These are phyloP conservation scores for Eremochloa ophiuroides DNA, from an alignment of 176 grass and related monocot species.

Conservation along the genomic window DNA sequence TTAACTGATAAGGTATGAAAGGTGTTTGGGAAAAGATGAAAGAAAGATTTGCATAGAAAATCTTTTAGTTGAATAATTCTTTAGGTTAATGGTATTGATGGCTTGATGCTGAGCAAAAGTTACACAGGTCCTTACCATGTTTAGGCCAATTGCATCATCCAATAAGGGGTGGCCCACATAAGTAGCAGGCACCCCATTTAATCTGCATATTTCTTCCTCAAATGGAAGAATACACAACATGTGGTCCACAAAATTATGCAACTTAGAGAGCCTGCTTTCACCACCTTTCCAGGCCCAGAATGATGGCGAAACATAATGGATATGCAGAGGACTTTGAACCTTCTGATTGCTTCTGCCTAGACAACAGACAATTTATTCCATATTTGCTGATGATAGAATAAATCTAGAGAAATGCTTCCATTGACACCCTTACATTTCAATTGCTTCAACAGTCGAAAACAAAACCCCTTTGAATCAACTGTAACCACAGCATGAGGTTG, in stretches of 20 bases:
- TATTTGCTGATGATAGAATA: not conserved
- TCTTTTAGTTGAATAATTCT: conserved; percentile 1
- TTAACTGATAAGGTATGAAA: not conserved
- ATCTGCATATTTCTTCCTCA: conserved; percentile 78
- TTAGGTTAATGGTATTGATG: not conserved
- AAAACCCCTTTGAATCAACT: conserved; percentile 92
- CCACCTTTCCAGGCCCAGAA: conserved; percentile 99
- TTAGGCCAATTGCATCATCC: conserved; percentile 63
- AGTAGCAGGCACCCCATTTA: conserved; percentile 76
- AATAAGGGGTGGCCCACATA: conserved; percentile 93
- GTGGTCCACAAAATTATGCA: conserved; percentile 74
- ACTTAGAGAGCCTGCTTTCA: conserved; percentile 66
- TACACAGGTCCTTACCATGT: conserved; percentile 43
- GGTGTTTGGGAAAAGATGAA: not conserved
- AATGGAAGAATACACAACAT: conserved; percentile 95
- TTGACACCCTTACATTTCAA: conserved; percentile 53
- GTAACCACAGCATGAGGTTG: conserved; percentile 85
- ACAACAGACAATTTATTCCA: conserved; percentile 33
- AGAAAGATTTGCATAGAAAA: not conserved
- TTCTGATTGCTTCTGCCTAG: conserved; percentile 45
- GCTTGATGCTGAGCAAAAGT: conserved; percentile 6
- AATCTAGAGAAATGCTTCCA: conserved; percentile 7
- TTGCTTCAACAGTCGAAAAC: conserved; percentile 72
- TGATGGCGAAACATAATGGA: conserved; percentile 95
- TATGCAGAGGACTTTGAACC: conserved; percentile 45